Conservation (phyloP, 208 protist genomes). For the Trichomonas gallinae region DNA sequence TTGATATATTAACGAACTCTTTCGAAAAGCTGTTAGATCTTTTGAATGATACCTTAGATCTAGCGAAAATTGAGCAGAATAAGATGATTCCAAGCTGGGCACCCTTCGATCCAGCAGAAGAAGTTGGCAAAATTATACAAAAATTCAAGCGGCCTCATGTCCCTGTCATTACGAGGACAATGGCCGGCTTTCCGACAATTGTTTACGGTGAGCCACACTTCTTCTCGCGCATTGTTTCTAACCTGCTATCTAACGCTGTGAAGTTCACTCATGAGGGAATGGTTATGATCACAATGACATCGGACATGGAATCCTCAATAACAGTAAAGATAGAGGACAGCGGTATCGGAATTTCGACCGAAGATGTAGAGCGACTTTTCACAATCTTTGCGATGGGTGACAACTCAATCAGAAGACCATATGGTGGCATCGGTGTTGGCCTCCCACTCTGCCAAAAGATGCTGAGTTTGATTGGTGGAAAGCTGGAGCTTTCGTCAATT, state of each 20-base stretch:
- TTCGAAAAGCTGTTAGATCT: not conserved
- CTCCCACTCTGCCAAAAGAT: not conserved
- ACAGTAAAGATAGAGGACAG: not conserved
- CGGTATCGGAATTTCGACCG: not conserved
- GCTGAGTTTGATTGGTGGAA: not conserved
- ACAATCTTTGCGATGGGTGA: not conserved
- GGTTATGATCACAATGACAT: not conserved
- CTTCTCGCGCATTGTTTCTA: conserved; percentile 37
- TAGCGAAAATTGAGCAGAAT: conserved; percentile 23
- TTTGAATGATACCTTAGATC: conserved; percentile 21
- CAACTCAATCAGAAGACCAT: not conserved
- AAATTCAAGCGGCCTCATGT: not conserved
- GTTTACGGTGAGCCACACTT: not conserved
- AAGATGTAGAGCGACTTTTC: not conserved
- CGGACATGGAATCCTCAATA: not conserved
- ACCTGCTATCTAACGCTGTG: conserved; percentile 41
- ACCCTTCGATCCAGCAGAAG: not conserved
- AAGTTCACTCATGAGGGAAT: conserved; percentile 39
- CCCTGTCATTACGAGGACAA: not conserved
- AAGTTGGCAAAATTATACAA: not conserved
- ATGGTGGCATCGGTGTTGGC: not conserved
- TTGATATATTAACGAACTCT: not conserved
- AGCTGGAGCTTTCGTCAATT: not conserved
- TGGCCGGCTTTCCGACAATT: not conserved
- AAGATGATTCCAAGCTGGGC: not conserved